These are phyloP conservation scores for Blastosporella zonata DNA, from an alignment of 1,284 basidiomycete genomes.

Conservation along the genomic window DNA sequence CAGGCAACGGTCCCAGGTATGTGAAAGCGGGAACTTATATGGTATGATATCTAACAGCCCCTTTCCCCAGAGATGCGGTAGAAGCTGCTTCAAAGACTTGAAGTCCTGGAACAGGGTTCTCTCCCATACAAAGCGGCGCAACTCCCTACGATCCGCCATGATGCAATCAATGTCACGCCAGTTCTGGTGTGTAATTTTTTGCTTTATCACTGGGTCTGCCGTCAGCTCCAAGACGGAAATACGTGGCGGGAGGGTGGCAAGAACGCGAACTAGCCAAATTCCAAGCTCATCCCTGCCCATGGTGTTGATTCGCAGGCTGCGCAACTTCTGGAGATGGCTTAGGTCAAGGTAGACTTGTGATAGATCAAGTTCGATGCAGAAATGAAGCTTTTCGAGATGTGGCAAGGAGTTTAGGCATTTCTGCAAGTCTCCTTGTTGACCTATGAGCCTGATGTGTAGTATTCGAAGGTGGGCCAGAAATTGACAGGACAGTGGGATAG, in stretches of 20 bases:
- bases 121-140: background rate
- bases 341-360: background rate
- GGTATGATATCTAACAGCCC: background rate
- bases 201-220: too few species aligned
- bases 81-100: background rate
- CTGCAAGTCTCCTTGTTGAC: background rate
- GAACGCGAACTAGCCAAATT: background rate
- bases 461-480: background rate
- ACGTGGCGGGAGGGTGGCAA: background rate
- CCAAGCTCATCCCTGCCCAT: background rate
- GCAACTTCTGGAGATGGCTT: background rate
- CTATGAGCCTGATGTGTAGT: background rate
- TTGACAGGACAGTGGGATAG: background rate
- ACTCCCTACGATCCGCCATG: background rate
- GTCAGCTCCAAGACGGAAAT: background rate
- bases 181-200: background rate
- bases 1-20: background rate
- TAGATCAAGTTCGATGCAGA: background rate
- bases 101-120: background rate
- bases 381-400: slow-evolving; percentile 1
- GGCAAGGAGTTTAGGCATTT: background rate
- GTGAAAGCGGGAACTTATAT: background rate
- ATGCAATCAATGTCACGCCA: background rate
- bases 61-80: background rate
- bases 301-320: background rate